phyloP scores from a whole-genome alignment of 345 rosid species.

The Camelina laxa region DNA sequence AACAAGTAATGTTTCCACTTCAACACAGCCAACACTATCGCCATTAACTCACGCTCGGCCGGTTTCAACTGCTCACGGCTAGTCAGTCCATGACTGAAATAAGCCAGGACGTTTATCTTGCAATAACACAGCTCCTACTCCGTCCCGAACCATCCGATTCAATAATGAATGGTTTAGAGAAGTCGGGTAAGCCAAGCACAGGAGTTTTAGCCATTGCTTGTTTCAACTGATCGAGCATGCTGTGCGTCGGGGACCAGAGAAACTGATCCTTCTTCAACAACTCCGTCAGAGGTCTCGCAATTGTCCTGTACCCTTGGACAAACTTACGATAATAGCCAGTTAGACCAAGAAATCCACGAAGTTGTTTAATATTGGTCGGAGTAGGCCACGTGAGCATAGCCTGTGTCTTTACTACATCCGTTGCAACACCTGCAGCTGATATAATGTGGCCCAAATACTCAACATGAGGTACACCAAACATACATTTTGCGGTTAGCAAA shows the following conservation, averaged over 20 bases:
- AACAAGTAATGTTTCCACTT: not conserved
- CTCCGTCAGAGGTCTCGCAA: not conserved
- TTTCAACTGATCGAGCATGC: not conserved
- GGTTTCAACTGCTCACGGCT: accelerated
- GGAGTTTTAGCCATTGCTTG: accelerated
- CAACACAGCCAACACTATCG: accelerated
- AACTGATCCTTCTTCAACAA: not conserved
- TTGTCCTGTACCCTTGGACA: accelerated
- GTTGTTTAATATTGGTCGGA: not conserved
- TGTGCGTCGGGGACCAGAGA: not conserved
- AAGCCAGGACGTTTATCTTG: not conserved
- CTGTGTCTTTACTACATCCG: not conserved
- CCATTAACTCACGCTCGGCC: accelerated
- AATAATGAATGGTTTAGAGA: not conserved
- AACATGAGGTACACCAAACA: not conserved
- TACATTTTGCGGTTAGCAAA: not conserved
- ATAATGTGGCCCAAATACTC: not conserved
- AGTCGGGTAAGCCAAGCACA: not conserved
- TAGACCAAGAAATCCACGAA: not conserved
- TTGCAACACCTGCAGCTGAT: not conserved
- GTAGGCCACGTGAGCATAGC: not conserved
- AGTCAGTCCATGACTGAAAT: not conserved
- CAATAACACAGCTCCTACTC: not conserved
- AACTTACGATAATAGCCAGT: not conserved
- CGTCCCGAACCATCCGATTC: not conserved